phyloP scores from a whole-genome alignment of 2,329 filamentous ascomycete species.

The Fusarium sp. region DNA sequence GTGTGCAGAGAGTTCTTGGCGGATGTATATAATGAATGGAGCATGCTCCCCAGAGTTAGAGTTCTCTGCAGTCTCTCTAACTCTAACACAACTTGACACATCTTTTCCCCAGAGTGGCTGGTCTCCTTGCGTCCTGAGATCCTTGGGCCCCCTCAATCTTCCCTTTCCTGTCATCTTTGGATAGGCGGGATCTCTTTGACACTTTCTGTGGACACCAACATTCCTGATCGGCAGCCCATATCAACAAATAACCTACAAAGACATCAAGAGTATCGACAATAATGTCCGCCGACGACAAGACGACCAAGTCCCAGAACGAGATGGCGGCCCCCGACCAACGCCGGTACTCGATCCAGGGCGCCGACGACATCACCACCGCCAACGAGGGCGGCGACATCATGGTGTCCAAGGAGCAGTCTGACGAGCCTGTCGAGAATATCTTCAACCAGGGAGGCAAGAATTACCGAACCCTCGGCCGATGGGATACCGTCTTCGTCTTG shows the following conservation, averaged over 20 bases:
- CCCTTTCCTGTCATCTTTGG: background rate
- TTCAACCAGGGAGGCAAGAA: constrained; percentile 50
- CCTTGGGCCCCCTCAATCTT: background rate
- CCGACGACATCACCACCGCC: constrained; percentile 33
- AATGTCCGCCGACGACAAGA: constrained; percentile 29
- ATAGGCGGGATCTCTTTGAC: constrained; percentile 1
- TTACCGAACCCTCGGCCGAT: constrained; percentile 47
- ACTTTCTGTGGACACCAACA: background rate
- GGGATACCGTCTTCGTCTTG: constrained; percentile 49
- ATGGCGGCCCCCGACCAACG: constrained; percentile 23
- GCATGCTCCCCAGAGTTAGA: background rate
- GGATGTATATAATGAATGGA: constrained; percentile 31
- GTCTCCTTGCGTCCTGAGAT: background rate
- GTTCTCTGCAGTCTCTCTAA: constrained; percentile 23
- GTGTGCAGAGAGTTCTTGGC: constrained; percentile 26
- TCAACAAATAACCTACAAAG: background rate
- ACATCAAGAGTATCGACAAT: background rate
- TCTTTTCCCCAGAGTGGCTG: background rate
- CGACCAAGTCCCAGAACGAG: constrained; percentile 27
- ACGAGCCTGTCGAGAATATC: constrained; percentile 42
- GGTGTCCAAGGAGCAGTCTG: constrained; percentile 32
- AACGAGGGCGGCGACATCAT: constrained; percentile 30
- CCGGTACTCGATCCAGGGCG: constrained; percentile 24
- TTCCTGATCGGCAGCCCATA: background rate
- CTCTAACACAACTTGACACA: background rate